phyloP scores from a whole-genome alignment of 1,284 basidiomycete genomes.

The Paramarasmius palmivorus region DNA sequence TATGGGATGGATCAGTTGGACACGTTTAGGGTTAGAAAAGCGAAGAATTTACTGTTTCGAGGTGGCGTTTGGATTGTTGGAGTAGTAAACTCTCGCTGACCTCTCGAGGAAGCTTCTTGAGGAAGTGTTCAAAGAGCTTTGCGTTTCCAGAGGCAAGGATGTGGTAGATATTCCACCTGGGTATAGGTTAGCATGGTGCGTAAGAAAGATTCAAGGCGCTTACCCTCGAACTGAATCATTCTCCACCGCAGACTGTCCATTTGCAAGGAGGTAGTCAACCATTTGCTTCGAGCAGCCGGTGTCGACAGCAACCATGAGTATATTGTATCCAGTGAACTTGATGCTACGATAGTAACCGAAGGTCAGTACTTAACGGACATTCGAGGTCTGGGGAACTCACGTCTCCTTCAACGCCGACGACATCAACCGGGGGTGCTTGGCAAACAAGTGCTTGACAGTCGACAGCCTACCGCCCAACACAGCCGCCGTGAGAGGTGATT shows the following conservation, averaged over 20 bases:
- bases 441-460: conserved; percentile 42
- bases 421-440: conserved; percentile 40
- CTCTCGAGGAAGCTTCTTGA: conserved; percentile 50
- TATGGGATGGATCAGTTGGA: conserved; percentile 21
- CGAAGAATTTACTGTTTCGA: conserved; percentile 47
- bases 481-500: conserved; percentile 48
- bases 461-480: conserved; percentile 35
- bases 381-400: conserved; percentile 31
- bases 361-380: no score
- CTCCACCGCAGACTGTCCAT: conserved; percentile 44
- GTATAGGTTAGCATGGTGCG: neutral
- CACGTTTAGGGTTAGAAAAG: neutral
- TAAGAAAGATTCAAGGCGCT: conserved; percentile 13
- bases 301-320: conserved; percentile 42
- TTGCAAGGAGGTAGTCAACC: conserved; percentile 51
- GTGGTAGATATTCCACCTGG: conserved; percentile 59
- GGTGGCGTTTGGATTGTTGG: conserved; percentile 43
- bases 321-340: conserved; percentile 46
- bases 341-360: conserved; percentile 36
- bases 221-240: conserved; percentile 44
- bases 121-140: conserved; percentile 37
- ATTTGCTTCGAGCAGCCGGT: conserved; percentile 29
- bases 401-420: conserved; percentile 38
- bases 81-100: conserved; percentile 39
- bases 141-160: conserved; percentile 32